These are phyloP conservation scores for Fusarium aywerte DNA, from an alignment of 2,329 filamentous ascomycete genomes.

Conservation along the genomic window DNA sequence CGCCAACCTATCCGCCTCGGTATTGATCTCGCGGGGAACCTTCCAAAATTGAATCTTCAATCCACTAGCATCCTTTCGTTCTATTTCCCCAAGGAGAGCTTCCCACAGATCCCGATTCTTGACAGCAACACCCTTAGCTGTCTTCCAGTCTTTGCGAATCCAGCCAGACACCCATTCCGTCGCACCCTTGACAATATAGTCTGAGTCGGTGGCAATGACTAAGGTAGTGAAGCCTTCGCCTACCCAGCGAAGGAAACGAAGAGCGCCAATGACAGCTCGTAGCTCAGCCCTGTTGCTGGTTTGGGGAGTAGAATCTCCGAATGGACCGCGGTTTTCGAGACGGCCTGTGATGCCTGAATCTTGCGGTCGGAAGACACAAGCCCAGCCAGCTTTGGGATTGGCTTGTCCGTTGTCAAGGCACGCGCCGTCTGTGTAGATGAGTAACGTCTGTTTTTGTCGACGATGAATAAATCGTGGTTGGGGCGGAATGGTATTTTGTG, in stretches of 20 bases:
- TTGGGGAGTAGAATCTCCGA: constrained; percentile 49
- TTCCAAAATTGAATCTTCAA: constrained; percentile 59
- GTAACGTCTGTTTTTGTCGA: constrained; percentile 29
- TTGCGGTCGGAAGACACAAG: constrained; percentile 45
- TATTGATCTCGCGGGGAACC: constrained; percentile 58
- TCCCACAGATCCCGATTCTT: constrained; percentile 66
- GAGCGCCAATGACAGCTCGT: constrained; percentile 10
- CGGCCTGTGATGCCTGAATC: constrained; percentile 37
- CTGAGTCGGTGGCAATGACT: constrained; percentile 51
- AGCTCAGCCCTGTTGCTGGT: constrained; percentile 56
- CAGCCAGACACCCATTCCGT: constrained; percentile 15
- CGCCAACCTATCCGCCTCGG: constrained; percentile 54
- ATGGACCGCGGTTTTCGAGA: constrained; percentile 58
- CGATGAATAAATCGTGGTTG: constrained; percentile 19
- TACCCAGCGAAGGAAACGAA: constrained; percentile 39
- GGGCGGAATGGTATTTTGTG: background rate
- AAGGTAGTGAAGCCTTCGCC: constrained; percentile 48
- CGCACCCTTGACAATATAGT: constrained; percentile 24
- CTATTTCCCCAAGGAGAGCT: constrained; percentile 55
- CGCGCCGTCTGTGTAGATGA: constrained; percentile 59
- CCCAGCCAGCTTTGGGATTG: constrained; percentile 55
- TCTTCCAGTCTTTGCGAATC: constrained; percentile 57
- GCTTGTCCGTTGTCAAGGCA: constrained; percentile 56
- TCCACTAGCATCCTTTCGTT: constrained; percentile 44
- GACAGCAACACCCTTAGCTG: constrained; percentile 48